These are phyloP conservation scores for Theobroma cacao DNA, from an alignment of 345 rosid genomes.

Conservation along the genomic window DNA sequence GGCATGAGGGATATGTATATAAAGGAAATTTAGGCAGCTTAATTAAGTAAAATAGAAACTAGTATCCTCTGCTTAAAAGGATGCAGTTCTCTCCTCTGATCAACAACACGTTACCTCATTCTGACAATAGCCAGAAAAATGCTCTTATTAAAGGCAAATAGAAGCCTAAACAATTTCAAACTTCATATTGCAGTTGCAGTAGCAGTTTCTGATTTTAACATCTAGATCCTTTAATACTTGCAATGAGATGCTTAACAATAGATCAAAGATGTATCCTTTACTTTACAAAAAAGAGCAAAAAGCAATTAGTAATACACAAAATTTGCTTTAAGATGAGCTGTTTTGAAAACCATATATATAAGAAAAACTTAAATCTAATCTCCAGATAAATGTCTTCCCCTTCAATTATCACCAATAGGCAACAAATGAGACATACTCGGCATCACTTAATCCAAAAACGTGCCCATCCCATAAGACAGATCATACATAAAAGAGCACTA, in stretches of 20 bases:
- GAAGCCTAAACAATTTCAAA: neutral
- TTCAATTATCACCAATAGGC: neutral
- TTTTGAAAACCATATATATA: neutral
- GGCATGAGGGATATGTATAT: neutral
- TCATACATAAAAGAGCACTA: neutral
- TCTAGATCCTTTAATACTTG: neutral
- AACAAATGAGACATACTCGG: neutral
- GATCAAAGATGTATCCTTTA: no score
- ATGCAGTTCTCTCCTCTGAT: neutral
- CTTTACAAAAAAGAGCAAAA: neutral
- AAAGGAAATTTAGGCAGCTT: neutral
- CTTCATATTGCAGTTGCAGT: neutral
- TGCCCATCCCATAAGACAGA: neutral
- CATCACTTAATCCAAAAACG: neutral
- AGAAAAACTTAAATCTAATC: neutral
- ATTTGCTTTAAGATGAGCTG: no score
- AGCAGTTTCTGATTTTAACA: neutral
- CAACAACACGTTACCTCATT: neutral
- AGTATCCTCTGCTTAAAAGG: neutral
- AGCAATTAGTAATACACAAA: neutral
- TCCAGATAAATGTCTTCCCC: neutral
- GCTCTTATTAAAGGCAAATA: neutral
- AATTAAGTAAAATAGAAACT: no score
- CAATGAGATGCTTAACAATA: neutral
- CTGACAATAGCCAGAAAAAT: neutral